Evolutionary conservation across 1,284 basidiomycete genomes (phyloP).

Genomic region (Ganoderma multipileum): DNA sequence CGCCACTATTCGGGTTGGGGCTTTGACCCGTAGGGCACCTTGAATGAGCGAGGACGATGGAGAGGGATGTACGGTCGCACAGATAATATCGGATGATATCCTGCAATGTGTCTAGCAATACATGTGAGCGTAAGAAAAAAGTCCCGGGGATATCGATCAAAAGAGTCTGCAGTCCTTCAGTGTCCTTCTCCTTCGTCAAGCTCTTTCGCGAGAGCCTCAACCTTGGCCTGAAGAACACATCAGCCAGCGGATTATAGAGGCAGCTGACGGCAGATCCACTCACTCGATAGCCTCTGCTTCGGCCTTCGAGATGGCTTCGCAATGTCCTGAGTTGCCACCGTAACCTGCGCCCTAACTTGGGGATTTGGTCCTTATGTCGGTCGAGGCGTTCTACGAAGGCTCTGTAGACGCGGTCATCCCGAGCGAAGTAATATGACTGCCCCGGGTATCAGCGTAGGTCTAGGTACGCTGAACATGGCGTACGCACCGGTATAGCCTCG

Average conservation of each 20-base stretch:
- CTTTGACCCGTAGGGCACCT: conserved; percentile 80
- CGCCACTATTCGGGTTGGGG: conserved; percentile 69
- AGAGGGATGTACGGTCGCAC: not conserved
- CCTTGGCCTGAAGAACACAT: conserved; percentile 58
- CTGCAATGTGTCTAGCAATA: conserved; percentile 11
- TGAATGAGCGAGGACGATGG: conserved; percentile 63
- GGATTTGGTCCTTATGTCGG: conserved; percentile 56
- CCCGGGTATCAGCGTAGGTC: not conserved
- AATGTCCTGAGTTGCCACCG: conserved; percentile 77
- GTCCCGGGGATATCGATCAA: conserved; percentile 4
- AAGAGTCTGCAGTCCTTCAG: conserved; percentile 36
- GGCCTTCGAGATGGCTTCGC: conserved; percentile 66
- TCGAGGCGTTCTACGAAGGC: conserved; percentile 70
- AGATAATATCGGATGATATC: not conserved
- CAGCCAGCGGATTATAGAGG: not conserved
- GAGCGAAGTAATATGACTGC: conserved; percentile 81
- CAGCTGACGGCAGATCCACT: not conserved
- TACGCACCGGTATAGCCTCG: conserved; percentile 67
- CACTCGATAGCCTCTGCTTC: conserved; percentile 68
- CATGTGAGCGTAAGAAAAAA: conserved; percentile 20
- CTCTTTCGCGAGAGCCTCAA: conserved; percentile 63
- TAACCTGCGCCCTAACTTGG: conserved; percentile 57
- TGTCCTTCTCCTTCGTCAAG: conserved; percentile 67
- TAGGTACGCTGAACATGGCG: conserved; percentile 7
- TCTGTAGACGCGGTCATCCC: conserved; percentile 80